Evolutionary conservation across 1,284 basidiomycete genomes (phyloP).

Genomic region (Papiliotrema flavescens): DNA sequence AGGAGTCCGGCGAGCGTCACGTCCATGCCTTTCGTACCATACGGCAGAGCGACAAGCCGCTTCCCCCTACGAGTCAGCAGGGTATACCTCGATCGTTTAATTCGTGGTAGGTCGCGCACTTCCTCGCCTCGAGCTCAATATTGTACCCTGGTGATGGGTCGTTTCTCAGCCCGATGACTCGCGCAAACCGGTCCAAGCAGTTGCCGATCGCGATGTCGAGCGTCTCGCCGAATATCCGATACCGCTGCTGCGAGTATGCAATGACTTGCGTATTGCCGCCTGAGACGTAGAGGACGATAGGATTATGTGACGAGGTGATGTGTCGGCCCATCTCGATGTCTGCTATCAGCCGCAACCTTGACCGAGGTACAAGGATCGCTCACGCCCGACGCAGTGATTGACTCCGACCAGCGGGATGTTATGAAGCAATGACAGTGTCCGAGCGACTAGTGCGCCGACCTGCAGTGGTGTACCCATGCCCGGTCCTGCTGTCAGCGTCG

Average conservation of each 20-base stretch:
- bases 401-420: conserved; percentile 91
- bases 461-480: conserved; percentile 98
- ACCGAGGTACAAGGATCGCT: conserved; percentile 45
- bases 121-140: conserved; percentile 92
- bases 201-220: conserved; percentile 99
- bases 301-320: conserved; percentile 90
- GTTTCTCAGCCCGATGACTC: conserved; percentile 93
- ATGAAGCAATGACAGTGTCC: conserved; percentile 83
- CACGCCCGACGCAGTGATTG: conserved; percentile 97
- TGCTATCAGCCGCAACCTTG: conserved; percentile 41
- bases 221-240: conserved; percentile 98
- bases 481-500: conserved; percentile 60
- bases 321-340: conserved; percentile 99
- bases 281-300: conserved; percentile 96
- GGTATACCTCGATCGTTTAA: neutral
- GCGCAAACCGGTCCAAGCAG: conserved; percentile 93
- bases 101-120: conserved; percentile 53
- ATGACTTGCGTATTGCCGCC: conserved; percentile 99
- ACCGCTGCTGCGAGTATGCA: conserved; percentile 93
- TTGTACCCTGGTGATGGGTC: conserved; percentile 98
- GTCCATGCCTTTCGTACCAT: conserved; percentile 99
- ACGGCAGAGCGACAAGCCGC: conserved; percentile 78
- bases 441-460: conserved; percentile 91
- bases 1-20: conserved; percentile 90
- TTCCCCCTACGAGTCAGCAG: conserved; percentile 45